Evolutionary conservation across 257 asterid genomes (phyloP).

Genomic region (Solanum infundibuliforme): DNA sequence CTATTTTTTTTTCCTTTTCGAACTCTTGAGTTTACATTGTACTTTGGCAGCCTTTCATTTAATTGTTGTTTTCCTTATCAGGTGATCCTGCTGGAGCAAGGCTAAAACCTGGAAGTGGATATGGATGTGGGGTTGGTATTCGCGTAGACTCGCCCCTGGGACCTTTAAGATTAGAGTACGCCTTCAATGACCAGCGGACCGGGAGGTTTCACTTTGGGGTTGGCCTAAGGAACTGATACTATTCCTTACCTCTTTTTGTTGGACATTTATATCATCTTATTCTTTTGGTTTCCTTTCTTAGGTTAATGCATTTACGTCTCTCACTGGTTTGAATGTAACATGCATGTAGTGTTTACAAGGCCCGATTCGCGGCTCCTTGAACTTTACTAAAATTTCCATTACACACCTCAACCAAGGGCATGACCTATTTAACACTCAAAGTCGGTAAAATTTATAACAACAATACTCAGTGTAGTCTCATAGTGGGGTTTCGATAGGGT

Average conservation of each 20-base stretch:
- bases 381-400: background rate
- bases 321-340: background rate
- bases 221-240: conserved; percentile 60
- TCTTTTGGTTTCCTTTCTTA: background rate
- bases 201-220: conserved; percentile 95
- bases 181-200: conserved; percentile 62
- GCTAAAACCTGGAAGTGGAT: conserved; percentile 89
- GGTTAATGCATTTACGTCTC: background rate
- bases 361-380: background rate
- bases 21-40: background rate
- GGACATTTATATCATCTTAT: background rate
- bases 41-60: background rate
- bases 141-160: conserved; percentile 93
- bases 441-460: background rate
- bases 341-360: background rate
- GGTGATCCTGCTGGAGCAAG: conserved; percentile 99
- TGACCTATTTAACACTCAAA: background rate
- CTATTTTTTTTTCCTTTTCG: background rate
- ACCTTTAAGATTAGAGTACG: conserved; percentile 89
- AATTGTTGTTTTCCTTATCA: conserved; percentile 3
- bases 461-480: background rate
- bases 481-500: background rate
- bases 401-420: background rate
- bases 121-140: conserved; percentile 79
- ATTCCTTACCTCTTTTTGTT: background rate